Evolutionary conservation across 164 flowering plant species (phyloP).

Genomic region (Buxus sempervirens): DNA sequence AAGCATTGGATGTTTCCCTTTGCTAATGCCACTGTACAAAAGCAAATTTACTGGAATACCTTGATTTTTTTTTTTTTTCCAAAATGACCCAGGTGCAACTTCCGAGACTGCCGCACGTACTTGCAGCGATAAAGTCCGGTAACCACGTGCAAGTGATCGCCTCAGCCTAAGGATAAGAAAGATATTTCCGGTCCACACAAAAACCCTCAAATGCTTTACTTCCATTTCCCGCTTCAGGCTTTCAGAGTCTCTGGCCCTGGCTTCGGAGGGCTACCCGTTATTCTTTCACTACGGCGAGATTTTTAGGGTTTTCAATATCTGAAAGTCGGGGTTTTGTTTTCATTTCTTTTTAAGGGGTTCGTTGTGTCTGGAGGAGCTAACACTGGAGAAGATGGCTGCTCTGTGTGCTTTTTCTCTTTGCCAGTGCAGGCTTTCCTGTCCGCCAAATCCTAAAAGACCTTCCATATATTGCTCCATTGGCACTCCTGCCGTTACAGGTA

Average conservation of each 20-base stretch:
- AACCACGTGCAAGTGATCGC: neutral
- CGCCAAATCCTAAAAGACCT: constrained; percentile 24
- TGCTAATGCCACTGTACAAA: no score
- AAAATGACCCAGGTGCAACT: no score
- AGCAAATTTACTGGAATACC: no score
- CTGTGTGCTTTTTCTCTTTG: constrained; percentile 46
- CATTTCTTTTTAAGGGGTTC: neutral
- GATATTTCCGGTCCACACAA: constrained; percentile 9
- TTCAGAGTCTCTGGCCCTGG: neutral
- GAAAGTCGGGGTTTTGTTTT: neutral
- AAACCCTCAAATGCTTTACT: neutral
- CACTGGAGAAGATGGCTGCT: constrained; percentile 45
- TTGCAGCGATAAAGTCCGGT: neutral
- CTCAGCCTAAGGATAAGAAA: constrained; percentile 8
- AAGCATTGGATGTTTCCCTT: no score
- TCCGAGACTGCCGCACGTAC: no score
- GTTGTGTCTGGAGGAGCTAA: constrained; percentile 3
- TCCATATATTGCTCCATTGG: constrained; percentile 37
- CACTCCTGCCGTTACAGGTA: constrained; percentile 32
- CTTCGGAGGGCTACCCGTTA: neutral
- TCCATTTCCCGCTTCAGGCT: constrained; percentile 8
- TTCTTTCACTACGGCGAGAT: neutral
- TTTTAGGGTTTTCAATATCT: neutral
- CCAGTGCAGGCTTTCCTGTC: constrained; percentile 37
- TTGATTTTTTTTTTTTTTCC: no score